Percentiles rank a stretch among this genome's conserved stretches.
These are phyloP conservation scores for Ogataea populi-albae DNA, from an alignment of 805 yeast genomes.

Conservation along the genomic window DNA sequence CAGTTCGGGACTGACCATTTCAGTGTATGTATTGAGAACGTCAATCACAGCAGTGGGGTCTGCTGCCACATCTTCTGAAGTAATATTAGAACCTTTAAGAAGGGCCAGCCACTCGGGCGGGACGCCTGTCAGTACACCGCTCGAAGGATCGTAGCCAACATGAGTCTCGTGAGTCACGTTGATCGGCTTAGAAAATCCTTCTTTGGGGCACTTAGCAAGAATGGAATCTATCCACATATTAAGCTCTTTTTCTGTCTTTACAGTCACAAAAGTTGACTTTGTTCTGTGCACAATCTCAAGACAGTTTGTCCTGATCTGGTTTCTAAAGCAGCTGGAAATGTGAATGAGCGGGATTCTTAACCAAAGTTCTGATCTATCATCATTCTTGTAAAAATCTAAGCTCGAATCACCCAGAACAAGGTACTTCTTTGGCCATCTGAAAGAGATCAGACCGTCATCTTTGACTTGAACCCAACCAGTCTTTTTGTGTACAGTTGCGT, in stretches of 20 bases:
- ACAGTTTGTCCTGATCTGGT: conserved; percentile 72
- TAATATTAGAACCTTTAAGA: conserved; percentile 56
- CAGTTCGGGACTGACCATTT: conserved; percentile 40
- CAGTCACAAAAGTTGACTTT: conserved; percentile 69
- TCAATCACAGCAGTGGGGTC: conserved; percentile 65
- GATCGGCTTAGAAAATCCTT: conserved; percentile 81
- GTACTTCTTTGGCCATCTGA: conserved; percentile 89
- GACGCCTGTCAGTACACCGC: conserved; percentile 49
- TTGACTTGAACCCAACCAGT: conserved; percentile 90
- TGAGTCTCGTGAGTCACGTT: conserved; percentile 93
- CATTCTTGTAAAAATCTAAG: conserved; percentile 72
- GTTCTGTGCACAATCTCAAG: conserved; percentile 69
- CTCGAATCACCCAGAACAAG: conserved; percentile 74
- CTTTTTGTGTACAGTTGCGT: conserved; percentile 35
- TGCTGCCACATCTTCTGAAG: conserved; percentile 59
- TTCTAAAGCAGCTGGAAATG: conserved; percentile 61
- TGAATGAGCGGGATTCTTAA: conserved; percentile 55
- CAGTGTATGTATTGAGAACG: conserved; percentile 52
- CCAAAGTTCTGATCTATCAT: conserved; percentile 47
- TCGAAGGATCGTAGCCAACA: conserved; percentile 80
- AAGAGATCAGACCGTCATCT: conserved; percentile 87
- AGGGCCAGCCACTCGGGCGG: conserved; percentile 58
- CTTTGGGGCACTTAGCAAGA: conserved; percentile 66
- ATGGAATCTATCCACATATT: conserved; percentile 91
- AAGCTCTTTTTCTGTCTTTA: conserved; percentile 76